These are phyloP conservation scores for Podaxis rugospora DNA, from an alignment of 768 basidiomycete species.

Conservation along the genomic window DNA sequence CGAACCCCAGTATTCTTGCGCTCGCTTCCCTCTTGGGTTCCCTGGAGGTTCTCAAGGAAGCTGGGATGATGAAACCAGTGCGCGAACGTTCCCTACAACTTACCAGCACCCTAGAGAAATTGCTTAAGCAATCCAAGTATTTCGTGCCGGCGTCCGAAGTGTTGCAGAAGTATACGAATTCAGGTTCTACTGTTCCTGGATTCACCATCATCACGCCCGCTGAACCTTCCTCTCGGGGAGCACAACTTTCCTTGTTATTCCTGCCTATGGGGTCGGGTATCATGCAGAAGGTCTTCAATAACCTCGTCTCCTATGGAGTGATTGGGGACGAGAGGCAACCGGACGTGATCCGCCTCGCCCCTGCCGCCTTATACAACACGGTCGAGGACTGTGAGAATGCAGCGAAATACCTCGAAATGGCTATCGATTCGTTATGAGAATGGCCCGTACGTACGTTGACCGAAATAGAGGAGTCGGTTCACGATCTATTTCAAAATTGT, in stretches of 20 bases:
- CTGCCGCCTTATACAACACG: slow-evolving; percentile 84
- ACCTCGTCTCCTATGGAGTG: slow-evolving; percentile 65
- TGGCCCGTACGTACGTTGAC: background rate
- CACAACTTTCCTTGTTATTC: slow-evolving; percentile 85
- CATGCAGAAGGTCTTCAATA: slow-evolving; percentile 69
- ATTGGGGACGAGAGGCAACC: slow-evolving; percentile 91
- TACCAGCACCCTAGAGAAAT: slow-evolving; percentile 65
- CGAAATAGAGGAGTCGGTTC: background rate
- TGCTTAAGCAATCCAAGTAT: slow-evolving; percentile 58
- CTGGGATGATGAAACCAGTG: slow-evolving; percentile 67
- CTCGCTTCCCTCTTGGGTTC: slow-evolving; percentile 81
- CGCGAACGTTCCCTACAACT: slow-evolving; percentile 66
- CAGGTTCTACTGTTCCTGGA: slow-evolving; percentile 27
- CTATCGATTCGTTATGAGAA: slow-evolving; percentile 30
- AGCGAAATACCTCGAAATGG: slow-evolving; percentile 59
- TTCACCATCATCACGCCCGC: slow-evolving; percentile 94
- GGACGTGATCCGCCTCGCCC: slow-evolving; percentile 87
- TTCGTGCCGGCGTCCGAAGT: slow-evolving; percentile 47
- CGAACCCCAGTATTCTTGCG: slow-evolving; percentile 84
- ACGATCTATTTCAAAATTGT: background rate
- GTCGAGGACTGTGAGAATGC: slow-evolving; percentile 72
- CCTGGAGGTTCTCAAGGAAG: slow-evolving; percentile 73
- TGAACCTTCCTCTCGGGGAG: slow-evolving; percentile 64
- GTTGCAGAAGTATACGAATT: slow-evolving; percentile 9
- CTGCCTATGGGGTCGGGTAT: slow-evolving; percentile 52